phyloP scores from a whole-genome alignment of 1,284 basidiomycete genomes.

The Sanghuangporus weigelae region DNA sequence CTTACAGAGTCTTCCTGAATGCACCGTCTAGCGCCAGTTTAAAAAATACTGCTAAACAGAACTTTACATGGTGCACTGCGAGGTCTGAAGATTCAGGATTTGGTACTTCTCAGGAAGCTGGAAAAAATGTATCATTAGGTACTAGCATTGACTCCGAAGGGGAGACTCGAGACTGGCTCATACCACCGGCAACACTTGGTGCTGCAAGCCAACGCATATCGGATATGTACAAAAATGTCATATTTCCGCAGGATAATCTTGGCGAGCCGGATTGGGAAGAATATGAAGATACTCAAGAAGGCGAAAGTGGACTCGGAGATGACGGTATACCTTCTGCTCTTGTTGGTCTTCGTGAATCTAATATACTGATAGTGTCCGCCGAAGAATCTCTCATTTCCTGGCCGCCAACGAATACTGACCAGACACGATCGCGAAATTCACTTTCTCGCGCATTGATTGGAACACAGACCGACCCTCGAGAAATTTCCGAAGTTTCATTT shows the following conservation, averaged over 20 bases:
- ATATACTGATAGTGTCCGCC: constrained; percentile 26
- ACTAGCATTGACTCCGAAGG: not conserved
- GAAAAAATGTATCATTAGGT: not conserved
- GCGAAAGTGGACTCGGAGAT: not conserved
- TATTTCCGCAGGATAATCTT: constrained; percentile 44
- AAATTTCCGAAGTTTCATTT: constrained; percentile 43
- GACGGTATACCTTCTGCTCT: not conserved
- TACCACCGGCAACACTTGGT: constrained; percentile 50
- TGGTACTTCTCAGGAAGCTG: not conserved
- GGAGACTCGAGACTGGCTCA: constrained; percentile 16
- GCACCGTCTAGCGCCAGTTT: not conserved
- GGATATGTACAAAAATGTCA: constrained; percentile 56
- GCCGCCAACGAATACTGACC: constrained; percentile 39
- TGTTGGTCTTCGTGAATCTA: constrained; percentile 16
- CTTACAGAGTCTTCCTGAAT: constrained; percentile 1
- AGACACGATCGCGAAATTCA: constrained; percentile 23
- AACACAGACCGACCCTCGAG: constrained; percentile 32
- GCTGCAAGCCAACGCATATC: constrained; percentile 61
- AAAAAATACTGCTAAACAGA: not conserved
- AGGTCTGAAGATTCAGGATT: not conserved
- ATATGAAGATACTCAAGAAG: constrained; percentile 14
- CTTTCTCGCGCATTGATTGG: constrained; percentile 21
- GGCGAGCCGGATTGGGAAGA: constrained; percentile 17
- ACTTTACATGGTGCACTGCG: not conserved
- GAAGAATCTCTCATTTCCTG: constrained; percentile 43